These are phyloP conservation scores for Hyaloscypha hepaticicola DNA, from an alignment of 495 filamentous ascomycete species.

Conservation along the genomic window DNA sequence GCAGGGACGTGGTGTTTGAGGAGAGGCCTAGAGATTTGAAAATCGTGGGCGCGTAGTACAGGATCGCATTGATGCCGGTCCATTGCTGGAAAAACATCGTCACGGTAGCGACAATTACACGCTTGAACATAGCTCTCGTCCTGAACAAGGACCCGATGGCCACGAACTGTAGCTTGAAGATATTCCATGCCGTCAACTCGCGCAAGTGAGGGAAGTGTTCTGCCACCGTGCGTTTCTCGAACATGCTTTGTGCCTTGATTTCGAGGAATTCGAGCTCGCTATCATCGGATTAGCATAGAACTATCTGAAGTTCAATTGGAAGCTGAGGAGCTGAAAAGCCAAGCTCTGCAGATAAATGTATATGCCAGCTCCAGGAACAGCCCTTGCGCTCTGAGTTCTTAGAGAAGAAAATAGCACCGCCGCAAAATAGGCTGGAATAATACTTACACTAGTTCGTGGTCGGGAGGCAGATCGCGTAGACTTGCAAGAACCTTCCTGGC, in stretches of 20 bases:
- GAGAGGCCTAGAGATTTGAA: constrained; percentile 67
- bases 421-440: too few relatives aligned
- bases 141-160: constrained; percentile 72
- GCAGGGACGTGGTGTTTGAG: constrained; percentile 61
- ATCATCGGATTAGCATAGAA: too few relatives aligned
- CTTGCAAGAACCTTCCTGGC: constrained; percentile 64
- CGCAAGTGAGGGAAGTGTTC: constrained; percentile 69
- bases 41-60: constrained; percentile 69
- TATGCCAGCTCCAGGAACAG: too few relatives aligned
- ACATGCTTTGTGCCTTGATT: constrained; percentile 75
- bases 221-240: constrained; percentile 72
- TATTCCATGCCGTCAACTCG: constrained; percentile 58
- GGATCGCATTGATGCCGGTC: constrained; percentile 69
- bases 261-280: constrained; percentile 76
- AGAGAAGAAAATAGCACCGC: too few relatives aligned
- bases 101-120: constrained; percentile 63
- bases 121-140: constrained; percentile 71
- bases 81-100: constrained; percentile 77
- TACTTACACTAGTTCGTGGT: constrained; percentile 69
- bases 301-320: too few relatives aligned
- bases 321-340: too few relatives aligned
- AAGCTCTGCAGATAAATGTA: too few relatives aligned
- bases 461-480: constrained; percentile 58
- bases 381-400: too few relatives aligned
- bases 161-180: constrained; percentile 68